Conservation (phyloP, 2,329 filamentous ascomycete species). For the Fusarium sp. region DNA sequence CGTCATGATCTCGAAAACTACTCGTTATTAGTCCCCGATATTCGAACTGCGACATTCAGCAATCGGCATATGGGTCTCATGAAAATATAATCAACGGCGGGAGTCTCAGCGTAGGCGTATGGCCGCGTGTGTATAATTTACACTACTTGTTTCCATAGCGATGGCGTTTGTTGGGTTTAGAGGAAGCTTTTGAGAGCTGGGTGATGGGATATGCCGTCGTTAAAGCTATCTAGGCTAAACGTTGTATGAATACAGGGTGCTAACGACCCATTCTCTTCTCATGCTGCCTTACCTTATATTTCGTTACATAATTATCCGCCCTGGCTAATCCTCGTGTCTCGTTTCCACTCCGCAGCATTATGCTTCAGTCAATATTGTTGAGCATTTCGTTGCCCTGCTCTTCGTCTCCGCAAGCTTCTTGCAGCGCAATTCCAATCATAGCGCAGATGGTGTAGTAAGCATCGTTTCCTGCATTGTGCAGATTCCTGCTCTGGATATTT, state of each 20-base stretch:
- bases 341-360: background rate
- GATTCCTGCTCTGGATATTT: slow-evolving; percentile 70
- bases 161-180: slow-evolving; percentile 57
- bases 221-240: slow-evolving; percentile 39
- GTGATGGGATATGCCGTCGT: slow-evolving; percentile 40
- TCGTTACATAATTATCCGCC: background rate
- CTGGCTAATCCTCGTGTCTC: background rate
- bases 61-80: slow-evolving; percentile 5
- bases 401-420: slow-evolving; percentile 42
- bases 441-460: slow-evolving; percentile 83
- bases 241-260: slow-evolving; percentile 46
- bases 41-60: slow-evolving; percentile 6
- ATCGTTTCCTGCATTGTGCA: slow-evolving; percentile 93
- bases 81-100: slow-evolving; percentile 29
- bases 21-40: slow-evolving; percentile 6
- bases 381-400: slow-evolving; percentile 27
- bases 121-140: slow-evolving; percentile 53
- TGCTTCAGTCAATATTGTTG: slow-evolving; percentile 29
- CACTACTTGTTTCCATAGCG: slow-evolving; percentile 60
- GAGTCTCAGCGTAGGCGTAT: slow-evolving; percentile 26
- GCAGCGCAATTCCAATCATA: slow-evolving; percentile 67
- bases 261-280: slow-evolving; percentile 48
- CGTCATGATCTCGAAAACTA: slow-evolving; percentile 22
- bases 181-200: slow-evolving; percentile 38
- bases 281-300: background rate